Evolutionary conservation across 2,329 filamentous ascomycete genomes (phyloP).

Genomic region (Paraconiothyrium sp.): DNA sequence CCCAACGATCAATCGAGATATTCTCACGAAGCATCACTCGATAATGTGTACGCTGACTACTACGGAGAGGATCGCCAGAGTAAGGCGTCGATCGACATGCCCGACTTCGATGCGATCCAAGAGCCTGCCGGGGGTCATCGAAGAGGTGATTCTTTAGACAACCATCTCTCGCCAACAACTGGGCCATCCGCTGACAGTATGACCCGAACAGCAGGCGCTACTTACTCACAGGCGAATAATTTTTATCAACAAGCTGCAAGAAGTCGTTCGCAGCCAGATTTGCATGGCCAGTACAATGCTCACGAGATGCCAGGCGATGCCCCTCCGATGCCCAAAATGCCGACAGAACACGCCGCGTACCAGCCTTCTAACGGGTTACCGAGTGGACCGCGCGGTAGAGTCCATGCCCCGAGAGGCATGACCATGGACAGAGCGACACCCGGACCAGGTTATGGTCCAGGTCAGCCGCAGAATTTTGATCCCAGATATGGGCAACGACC

Average conservation of each 20-base stretch:
- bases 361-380: constrained; percentile 35
- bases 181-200: constrained; percentile 23
- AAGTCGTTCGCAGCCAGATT: constrained; percentile 73
- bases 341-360: constrained; percentile 56
- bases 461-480: constrained; percentile 38
- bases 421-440: constrained; percentile 23
- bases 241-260: constrained; percentile 58
- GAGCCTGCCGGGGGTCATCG: constrained; percentile 42
- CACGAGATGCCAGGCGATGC: constrained; percentile 77
- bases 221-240: constrained; percentile 24
- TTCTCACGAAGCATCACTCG: constrained; percentile 53
- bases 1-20: constrained; percentile 31
- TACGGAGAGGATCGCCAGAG: constrained; percentile 53
- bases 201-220: constrained; percentile 20
- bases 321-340: constrained; percentile 60
- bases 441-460: constrained; percentile 29
- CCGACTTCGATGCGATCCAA: constrained; percentile 69
- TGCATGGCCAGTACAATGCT: constrained; percentile 57
- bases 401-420: constrained; percentile 38
- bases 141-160: constrained; percentile 50
- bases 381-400: constrained; percentile 38
- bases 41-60: constrained; percentile 62
- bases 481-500: constrained; percentile 36
- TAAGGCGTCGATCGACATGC: constrained; percentile 66
- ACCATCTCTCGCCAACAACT: constrained; percentile 40